These are phyloP conservation scores for Colletotrichum karsti DNA, from an alignment of 2,329 filamentous ascomycete genomes.

Conservation along the genomic window DNA sequence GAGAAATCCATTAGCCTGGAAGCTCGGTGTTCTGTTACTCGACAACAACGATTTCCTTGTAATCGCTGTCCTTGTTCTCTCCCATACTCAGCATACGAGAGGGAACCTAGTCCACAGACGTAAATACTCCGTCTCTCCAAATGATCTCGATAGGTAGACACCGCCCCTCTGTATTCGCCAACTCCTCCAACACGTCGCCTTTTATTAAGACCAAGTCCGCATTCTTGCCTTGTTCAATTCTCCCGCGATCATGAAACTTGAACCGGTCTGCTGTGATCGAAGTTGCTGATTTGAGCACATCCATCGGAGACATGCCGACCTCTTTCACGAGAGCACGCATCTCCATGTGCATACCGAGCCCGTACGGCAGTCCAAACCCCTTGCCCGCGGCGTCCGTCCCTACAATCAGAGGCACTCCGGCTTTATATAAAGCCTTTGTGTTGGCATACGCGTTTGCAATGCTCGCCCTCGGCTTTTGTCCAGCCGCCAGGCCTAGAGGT, in stretches of 20 bases:
- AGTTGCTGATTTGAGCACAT: constrained; percentile 29
- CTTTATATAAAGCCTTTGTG: constrained; percentile 21
- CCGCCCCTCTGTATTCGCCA: neutral
- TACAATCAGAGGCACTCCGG: constrained; percentile 27
- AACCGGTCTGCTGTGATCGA: constrained; percentile 26
- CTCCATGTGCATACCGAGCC: constrained; percentile 26
- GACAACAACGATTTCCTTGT: no score
- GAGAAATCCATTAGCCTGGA: no score
- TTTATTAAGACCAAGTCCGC: constrained; percentile 29
- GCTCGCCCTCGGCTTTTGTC: neutral
- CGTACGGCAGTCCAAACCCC: constrained; percentile 25
- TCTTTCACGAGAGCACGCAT: constrained; percentile 29
- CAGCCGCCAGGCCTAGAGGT: neutral
- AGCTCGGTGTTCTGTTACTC: no score
- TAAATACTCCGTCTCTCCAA: constrained; percentile 26
- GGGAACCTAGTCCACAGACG: neutral
- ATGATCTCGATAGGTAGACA: constrained; percentile 23
- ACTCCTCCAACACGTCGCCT: constrained; percentile 19
- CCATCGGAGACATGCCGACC: constrained; percentile 23
- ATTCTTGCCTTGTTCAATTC: constrained; percentile 20
- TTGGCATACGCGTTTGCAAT: constrained; percentile 29
- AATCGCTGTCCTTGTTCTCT: no score
- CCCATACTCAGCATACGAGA: neutral
- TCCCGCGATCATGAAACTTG: constrained; percentile 22
- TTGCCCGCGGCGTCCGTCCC: constrained; percentile 29